Evolutionary conservation across 805 yeast genomes (phyloP), one percentile per base, ranked within the genome.

Genomic region (Kazachstania taianensis): DNA sequence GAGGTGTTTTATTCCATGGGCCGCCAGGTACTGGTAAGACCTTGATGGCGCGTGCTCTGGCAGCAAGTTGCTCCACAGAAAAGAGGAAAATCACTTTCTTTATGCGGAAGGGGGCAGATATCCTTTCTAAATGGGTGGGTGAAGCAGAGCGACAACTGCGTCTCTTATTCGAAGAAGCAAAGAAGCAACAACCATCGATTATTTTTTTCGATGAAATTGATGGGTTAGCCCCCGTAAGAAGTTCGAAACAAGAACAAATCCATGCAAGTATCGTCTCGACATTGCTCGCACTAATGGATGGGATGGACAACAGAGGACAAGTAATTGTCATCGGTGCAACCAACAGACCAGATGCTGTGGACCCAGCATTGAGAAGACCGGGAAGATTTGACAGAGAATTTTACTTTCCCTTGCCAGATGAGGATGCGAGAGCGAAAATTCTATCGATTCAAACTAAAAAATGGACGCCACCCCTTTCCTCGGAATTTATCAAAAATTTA

Each of bases 1-100:
- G 98, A 45, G 98, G 98, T 42, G 98, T 92, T 1, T 61, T 92
- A 37, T 92, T 92, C 62, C 98, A 92, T 59, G 98, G 98, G 32
- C 98, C 98, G 4, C 98, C 98, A 3, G 98, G 98, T 44, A 92
- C 98, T 0, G 98, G 98, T 70, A 92, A 92, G 56, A 92, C 98
- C 0, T 69, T 92, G 35, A 85, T 92, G 95, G 98, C 98, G 0
- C 66, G 98, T 41, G 98, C 98, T 0, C 65, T 92, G 35, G 98
- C 98, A 2, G 92, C 97, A 0, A 82, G 94, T 45, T 86, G 95
- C 49, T 82, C 95, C 0, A 75, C 94, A 0, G 78, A 82, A 13
- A 78, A 78, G 10, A 68, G 80, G 41, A 89, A 92, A 46, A 86
- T 92, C 39, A 86, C 98, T 0, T 92, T 92, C 52, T 92, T 86